Percentiles rank a stretch among this genome's conserved stretches.
These are phyloP conservation scores for Cercospora sesami DNA, from an alignment of 2,329 filamentous ascomycete genomes.

Conservation along the genomic window DNA sequence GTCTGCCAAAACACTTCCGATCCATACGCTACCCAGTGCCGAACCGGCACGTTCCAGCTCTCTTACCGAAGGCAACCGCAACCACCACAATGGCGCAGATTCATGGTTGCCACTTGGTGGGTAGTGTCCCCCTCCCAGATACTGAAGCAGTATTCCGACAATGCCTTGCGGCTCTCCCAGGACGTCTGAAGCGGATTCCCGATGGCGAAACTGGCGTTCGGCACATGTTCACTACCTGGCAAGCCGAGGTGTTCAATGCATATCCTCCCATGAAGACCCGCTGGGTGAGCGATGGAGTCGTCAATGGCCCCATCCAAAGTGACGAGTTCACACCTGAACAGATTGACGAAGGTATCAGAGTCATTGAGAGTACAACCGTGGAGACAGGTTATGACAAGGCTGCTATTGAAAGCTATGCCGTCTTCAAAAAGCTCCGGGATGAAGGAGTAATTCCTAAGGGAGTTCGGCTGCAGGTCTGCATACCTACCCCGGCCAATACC, in stretches of 20 bases:
- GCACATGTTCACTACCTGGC: constrained; percentile 40
- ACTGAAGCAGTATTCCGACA: constrained; percentile 39
- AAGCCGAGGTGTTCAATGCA: constrained; percentile 36
- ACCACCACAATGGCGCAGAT: constrained; percentile 20
- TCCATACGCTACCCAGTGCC: neutral
- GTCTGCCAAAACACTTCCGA: neutral
- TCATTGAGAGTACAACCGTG: constrained; percentile 17
- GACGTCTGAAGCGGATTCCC: constrained; percentile 42
- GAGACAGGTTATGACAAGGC: constrained; percentile 39
- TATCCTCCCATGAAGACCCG: constrained; percentile 30
- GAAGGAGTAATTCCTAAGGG: constrained; percentile 35
- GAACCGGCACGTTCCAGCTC: neutral
- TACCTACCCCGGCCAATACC: constrained; percentile 37
- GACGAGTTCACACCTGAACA: constrained; percentile 25
- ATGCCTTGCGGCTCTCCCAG: constrained; percentile 35
- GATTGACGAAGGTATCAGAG: constrained; percentile 29
- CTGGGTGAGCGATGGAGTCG: constrained; percentile 27
- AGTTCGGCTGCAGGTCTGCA: constrained; percentile 40
- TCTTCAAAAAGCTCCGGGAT: constrained; percentile 36
- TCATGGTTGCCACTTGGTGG: constrained; percentile 40
- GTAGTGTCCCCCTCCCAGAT: constrained; percentile 42
- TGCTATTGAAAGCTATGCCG: constrained; percentile 39
- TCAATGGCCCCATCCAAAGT: constrained; percentile 27
- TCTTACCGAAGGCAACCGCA: neutral
- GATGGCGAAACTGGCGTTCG: constrained; percentile 47